Conservation (phyloP, 192 early-diverging fungal species). For the Piromyces sp. region DNA sequence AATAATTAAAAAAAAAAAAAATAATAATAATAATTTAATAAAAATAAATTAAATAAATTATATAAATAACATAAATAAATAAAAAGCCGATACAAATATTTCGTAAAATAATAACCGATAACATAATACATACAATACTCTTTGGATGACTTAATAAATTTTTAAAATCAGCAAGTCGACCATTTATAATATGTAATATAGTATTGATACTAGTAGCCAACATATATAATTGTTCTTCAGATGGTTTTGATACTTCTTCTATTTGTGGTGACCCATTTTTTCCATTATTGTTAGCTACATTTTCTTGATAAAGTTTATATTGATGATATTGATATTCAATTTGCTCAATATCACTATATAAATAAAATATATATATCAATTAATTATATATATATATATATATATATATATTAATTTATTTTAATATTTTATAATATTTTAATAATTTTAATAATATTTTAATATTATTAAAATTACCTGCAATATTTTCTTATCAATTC, state of each 20-base stretch:
- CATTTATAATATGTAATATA: conserved; percentile 44
- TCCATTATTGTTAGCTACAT: not conserved
- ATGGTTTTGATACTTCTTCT: not conserved
- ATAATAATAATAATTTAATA: too few species aligned
- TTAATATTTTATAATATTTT: too few species aligned
- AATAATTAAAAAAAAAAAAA: too few species aligned
- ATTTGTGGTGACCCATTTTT: not conserved
- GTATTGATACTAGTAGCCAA: conserved; percentile 68
- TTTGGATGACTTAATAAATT: not conserved
- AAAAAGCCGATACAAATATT: too few species aligned
- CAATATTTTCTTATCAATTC: conserved; percentile 95
- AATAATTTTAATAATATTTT: too few species aligned
- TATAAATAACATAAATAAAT: too few species aligned
- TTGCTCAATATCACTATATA: conserved; percentile 34
- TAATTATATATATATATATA: too few species aligned
- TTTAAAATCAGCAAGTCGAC: not conserved
- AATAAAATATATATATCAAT: not conserved
- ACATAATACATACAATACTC: not conserved
- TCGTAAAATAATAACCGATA: too few species aligned
- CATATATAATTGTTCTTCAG: conserved; percentile 11
- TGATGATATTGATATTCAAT: conserved; percentile 39
- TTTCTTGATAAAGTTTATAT: conserved; percentile 16
- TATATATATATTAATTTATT: too few species aligned
- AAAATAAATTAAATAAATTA: too few species aligned
- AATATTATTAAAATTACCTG: conserved; percentile 37